Base-by-base conservation (phyloP, 345 rosid species). In the Clausena lansium region DNA sequence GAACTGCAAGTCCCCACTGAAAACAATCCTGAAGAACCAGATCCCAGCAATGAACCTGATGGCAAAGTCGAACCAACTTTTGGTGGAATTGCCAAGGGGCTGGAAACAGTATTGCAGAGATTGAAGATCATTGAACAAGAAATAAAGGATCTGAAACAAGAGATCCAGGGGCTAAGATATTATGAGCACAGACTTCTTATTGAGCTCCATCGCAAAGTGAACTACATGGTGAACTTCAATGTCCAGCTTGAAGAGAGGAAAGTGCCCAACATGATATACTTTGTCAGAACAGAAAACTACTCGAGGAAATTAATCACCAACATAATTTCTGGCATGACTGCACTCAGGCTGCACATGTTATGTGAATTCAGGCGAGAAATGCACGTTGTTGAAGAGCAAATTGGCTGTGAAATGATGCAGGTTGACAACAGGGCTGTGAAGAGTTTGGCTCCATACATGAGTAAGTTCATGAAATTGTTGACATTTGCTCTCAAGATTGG, bases 401-500 rank as follows among this genome's bases (percentile, higher is more conserved):
- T 89, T 8, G 98, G 95, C 25, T 92, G 98, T 62, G 98, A 92
- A 77, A 77, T 95, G 77, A 90, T 93, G 95, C 98, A 92, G 86
- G 87, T 96, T 35, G 97, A 96, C 69, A 94, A 90, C 90, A 79
- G n/a, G 41, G 89, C 97, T 38, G 92, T 92, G 24, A 86, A 84
- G 69, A 75, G 85, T 45, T 82, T 91, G 85, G 99, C 97, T 83
- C 98, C 98, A 45, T 89, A 91, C 84, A 90, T 91, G 96, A 84
- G 89, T 61, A 87, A 82, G 81, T 94, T 96, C 93, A 90, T 94
- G 98, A 94, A 81, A 78, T 80, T 96, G 77, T 38, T 92, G 36
- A 96, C 99, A 19, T 91, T 94, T 82, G 97, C 97, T 9, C 88
- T 94, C 41, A 90, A 91, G 87, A 96, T 94, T 50, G 99, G 98